phyloP scores from a whole-genome alignment of 2,329 filamentous ascomycete species.

The Exophiala dermatitidis region DNA sequence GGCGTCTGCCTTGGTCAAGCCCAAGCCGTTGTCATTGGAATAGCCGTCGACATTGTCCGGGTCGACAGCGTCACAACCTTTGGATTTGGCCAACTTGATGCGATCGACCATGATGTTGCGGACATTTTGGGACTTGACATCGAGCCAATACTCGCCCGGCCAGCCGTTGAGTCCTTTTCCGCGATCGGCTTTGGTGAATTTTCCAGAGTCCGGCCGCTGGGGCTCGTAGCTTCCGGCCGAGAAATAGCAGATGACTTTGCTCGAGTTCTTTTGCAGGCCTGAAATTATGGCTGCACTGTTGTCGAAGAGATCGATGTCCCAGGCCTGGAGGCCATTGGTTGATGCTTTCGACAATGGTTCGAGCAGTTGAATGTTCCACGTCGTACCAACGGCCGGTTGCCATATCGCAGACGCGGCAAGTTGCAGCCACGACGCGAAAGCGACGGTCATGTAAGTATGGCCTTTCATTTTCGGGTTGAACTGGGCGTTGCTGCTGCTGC shows the following conservation, averaged over 20 bases:
- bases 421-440: too few species aligned
- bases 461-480: too few species aligned
- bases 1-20: conserved; percentile 50
- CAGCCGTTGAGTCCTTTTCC: conserved; percentile 57
- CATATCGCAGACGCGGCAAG: too few species aligned
- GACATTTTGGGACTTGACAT: conserved; percentile 52
- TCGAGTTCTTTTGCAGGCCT: conserved; percentile 42
- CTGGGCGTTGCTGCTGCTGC: too few species aligned
- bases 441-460: too few species aligned
- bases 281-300: conserved; percentile 43
- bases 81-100: conserved; percentile 52
- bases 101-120: conserved; percentile 57
- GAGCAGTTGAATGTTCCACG: too few species aligned
- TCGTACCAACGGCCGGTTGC: too few species aligned
- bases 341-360: too few species aligned
- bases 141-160: conserved; percentile 61
- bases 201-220: conserved; percentile 50
- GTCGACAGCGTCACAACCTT: conserved; percentile 63
- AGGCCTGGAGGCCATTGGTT: conserved; percentile 34
- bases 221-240: conserved; percentile 63
- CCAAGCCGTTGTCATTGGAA: conserved; percentile 57
- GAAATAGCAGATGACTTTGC: conserved; percentile 68
- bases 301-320: conserved; percentile 56
- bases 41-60: conserved; percentile 66
- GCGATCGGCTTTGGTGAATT: conserved; percentile 51